These are phyloP conservation scores for Solanum hybrid DNA, from an alignment of 305 asterid genomes.

Conservation along the genomic window DNA sequence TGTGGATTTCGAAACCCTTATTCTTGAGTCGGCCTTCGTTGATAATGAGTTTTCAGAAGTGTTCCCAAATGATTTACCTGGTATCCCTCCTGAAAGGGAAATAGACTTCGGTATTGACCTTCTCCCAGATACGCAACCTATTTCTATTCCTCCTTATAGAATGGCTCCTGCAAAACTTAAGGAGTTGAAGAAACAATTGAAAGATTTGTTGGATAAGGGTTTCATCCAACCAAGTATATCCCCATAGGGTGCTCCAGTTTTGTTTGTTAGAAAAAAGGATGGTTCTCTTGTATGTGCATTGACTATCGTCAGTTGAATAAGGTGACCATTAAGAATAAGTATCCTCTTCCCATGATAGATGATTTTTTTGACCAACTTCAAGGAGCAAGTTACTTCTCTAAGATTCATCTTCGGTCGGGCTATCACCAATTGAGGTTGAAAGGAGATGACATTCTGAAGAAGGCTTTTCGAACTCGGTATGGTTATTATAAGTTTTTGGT, in stretches of 20 bases:
- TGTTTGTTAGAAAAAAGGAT: background rate
- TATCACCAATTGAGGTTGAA: background rate
- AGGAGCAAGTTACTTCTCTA: background rate
- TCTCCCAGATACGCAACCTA: background rate
- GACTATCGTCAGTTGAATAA: background rate
- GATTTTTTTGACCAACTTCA: too few relatives aligned
- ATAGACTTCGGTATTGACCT: background rate
- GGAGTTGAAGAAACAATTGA: background rate
- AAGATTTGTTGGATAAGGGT: background rate
- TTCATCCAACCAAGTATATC: background rate
- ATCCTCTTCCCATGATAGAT: background rate
- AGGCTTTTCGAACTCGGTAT: background rate
- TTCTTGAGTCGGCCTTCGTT: background rate
- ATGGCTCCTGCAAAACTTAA: background rate
- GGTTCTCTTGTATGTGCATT: background rate
- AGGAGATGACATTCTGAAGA: too few relatives aligned
- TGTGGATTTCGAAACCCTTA: background rate
- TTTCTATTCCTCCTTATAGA: background rate
- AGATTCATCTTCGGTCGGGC: background rate
- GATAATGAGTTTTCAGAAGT: background rate
- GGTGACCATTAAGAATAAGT: background rate
- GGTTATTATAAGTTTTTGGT: background rate
- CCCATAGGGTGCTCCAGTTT: background rate
- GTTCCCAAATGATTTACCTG: too few relatives aligned
- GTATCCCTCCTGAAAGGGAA: background rate